Evolutionary conservation across 306 rosid species (phyloP).

Genomic region (Sophora flavescens): DNA sequence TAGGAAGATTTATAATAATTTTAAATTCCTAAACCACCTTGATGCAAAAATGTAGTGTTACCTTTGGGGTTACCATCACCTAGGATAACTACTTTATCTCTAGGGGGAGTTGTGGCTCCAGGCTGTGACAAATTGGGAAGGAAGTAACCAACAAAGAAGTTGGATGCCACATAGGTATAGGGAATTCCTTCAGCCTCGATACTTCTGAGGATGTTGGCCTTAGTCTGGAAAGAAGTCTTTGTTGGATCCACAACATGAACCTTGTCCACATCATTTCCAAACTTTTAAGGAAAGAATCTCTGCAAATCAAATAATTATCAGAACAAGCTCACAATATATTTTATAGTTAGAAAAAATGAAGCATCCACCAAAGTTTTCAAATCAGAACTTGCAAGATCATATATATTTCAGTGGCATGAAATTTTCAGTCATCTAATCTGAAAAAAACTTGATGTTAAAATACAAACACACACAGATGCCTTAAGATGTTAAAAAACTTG

Average conservation of each 20-base stretch:
- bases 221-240: slow-evolving; percentile 4
- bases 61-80: slow-evolving; percentile 59
- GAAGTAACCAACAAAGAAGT: slow-evolving; percentile 49
- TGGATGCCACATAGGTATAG: slow-evolving; percentile 30
- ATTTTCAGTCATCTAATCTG: not conserved
- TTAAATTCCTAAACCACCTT: not conserved
- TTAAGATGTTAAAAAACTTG: too few relatives aligned
- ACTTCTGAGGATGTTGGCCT: slow-evolving; percentile 40
- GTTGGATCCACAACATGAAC: slow-evolving; percentile 49
- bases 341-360: not conserved
- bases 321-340: not conserved
- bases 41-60: not conserved
- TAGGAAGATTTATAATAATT: not conserved
- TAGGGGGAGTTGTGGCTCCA: slow-evolving; percentile 43
- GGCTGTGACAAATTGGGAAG: slow-evolving; percentile 39
- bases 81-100: slow-evolving; percentile 46
- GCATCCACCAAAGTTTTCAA: not conserved
- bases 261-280: slow-evolving; percentile 47
- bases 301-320: slow-evolving; percentile 1
- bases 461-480: too few relatives aligned
- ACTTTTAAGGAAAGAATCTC: slow-evolving; percentile 58
- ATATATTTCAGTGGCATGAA: not conserved
- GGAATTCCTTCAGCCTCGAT: slow-evolving; percentile 53
- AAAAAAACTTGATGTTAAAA: too few relatives aligned
- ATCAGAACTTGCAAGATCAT: not conserved